These are phyloP conservation scores for Gentiana straminea DNA, from an alignment of 257 asterid genomes.

Conservation along the genomic window DNA sequence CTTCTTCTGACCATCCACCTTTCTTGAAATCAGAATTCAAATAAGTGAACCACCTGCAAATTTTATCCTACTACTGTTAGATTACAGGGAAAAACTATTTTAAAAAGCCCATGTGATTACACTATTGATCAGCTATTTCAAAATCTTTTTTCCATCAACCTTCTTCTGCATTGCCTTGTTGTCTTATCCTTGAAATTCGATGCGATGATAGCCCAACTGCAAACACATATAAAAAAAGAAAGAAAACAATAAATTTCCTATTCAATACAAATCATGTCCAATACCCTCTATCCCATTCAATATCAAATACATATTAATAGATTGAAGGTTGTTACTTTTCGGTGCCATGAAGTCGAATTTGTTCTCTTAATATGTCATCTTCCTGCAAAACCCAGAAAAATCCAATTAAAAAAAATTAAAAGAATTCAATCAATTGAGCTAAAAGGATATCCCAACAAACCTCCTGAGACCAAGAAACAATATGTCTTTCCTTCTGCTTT, in stretches of 20 bases:
- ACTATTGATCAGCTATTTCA: constrained; percentile 8
- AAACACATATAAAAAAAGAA: constrained; percentile 17
- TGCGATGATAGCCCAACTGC: constrained; percentile 91
- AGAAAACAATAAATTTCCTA: constrained; percentile 16
- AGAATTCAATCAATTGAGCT: background rate
- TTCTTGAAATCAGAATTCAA: constrained; percentile 98
- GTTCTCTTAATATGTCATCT: constrained; percentile 93
- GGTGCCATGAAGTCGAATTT: constrained; percentile 80
- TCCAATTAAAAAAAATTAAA: constrained; percentile 10
- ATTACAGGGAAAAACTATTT: constrained; percentile 8
- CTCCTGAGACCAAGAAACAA: constrained; percentile 99
- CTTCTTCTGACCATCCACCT: constrained; percentile 99
- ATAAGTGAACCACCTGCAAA: constrained; percentile 90
- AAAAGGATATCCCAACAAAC: constrained; percentile 21
- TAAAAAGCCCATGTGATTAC: constrained; percentile 1
- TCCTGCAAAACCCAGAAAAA: constrained; percentile 45
- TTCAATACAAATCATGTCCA: constrained; percentile 6
- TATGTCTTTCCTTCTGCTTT: constrained; percentile 84
- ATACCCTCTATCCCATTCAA: background rate
- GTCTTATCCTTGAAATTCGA: constrained; percentile 91
- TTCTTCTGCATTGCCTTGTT: constrained; percentile 97
- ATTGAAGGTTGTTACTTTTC: constrained; percentile 51
- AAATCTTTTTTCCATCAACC: constrained; percentile 41
- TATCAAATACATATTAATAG: constrained; percentile 5
- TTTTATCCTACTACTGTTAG: constrained; percentile 12